Evolutionary conservation across 345 rosid species (phyloP).

Genomic region (Atalantia buxifolia): DNA sequence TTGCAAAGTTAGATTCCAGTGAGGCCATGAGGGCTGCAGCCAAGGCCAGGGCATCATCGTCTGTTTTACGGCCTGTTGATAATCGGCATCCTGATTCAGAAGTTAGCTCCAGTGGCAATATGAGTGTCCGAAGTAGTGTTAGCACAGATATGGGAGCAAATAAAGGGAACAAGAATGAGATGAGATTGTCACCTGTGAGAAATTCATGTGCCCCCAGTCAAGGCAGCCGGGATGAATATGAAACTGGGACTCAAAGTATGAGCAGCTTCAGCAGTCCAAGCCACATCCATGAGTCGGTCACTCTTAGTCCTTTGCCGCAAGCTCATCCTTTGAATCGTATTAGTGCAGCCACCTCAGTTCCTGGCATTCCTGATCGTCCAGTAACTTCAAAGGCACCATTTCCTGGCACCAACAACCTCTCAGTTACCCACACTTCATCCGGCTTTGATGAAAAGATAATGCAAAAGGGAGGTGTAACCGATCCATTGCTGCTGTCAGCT

Average conservation of each 20-base stretch:
- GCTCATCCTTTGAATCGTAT: constrained; percentile 42
- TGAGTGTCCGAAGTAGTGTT: constrained; percentile 79
- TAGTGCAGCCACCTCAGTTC: constrained; percentile 29
- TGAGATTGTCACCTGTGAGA: constrained; percentile 40
- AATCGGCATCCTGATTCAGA: constrained; percentile 63
- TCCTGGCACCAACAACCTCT: constrained; percentile 30
- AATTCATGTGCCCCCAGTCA: constrained; percentile 84
- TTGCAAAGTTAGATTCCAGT: constrained; percentile 77
- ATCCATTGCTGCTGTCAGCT: constrained; percentile 62
- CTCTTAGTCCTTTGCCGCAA: constrained; percentile 87
- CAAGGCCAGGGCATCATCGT: constrained; percentile 95
- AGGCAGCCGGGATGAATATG: constrained; percentile 86
- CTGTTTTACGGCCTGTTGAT: constrained; percentile 76
- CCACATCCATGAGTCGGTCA: constrained; percentile 70
- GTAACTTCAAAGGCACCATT: constrained; percentile 35
- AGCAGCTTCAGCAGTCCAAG: constrained; percentile 96
- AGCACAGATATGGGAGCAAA: constrained; percentile 64
- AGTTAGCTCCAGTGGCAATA: constrained; percentile 74
- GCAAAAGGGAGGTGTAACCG: constrained; percentile 52
- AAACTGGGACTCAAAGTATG: constrained; percentile 73
- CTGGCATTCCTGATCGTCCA: constrained; percentile 47
- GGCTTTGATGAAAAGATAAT: constrained; percentile 56
- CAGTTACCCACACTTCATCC: constrained; percentile 22
- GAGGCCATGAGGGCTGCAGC: constrained; percentile 94
- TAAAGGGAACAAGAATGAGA: constrained; percentile 63